phyloP scores from a whole-genome alignment of 495 filamentous ascomycete genomes.

The Cladorrhinum samala region DNA sequence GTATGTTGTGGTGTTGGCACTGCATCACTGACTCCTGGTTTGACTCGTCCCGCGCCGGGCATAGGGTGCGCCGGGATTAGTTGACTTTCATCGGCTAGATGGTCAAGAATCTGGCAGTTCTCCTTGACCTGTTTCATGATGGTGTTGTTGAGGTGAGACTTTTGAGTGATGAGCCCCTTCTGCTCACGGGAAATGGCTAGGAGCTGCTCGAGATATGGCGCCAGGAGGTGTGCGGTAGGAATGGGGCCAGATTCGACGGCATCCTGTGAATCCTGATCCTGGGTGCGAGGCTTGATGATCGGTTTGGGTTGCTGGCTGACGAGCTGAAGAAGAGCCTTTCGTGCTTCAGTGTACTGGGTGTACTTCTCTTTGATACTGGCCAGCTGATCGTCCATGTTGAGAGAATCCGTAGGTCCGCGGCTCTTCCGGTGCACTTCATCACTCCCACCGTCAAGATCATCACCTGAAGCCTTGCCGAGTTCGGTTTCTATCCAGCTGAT shows the following conservation, averaged over 20 bases:
- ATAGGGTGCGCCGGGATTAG: constrained; percentile 58
- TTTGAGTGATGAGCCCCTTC: constrained; percentile 57
- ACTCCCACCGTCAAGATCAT: constrained; percentile 34
- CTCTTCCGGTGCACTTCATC: constrained; percentile 28
- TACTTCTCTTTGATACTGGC: constrained; percentile 47
- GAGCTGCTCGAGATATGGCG: constrained; percentile 49
- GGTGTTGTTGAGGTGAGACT: constrained; percentile 52
- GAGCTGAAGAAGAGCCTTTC: constrained; percentile 38
- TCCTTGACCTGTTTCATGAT: constrained; percentile 56
- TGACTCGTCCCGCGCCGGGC: constrained; percentile 22
- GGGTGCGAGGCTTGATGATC: constrained; percentile 28
- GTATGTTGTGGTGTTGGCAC: constrained; percentile 19
- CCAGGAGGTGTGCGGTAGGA: constrained; percentile 32
- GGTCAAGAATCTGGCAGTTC: constrained; percentile 49
- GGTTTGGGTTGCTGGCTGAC: constrained; percentile 22
- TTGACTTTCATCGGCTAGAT: constrained; percentile 62
- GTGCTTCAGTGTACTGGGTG: constrained; percentile 36
- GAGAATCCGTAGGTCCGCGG: constrained; percentile 19
- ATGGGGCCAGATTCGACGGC: constrained; percentile 14
- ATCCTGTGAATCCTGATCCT: constrained; percentile 16
- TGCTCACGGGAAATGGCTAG: constrained; percentile 56
- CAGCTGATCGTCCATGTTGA: constrained; percentile 43
- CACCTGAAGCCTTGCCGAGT: constrained; percentile 47
- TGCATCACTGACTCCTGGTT: constrained; percentile 18
- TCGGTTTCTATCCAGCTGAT: constrained; percentile 70